These are phyloP conservation scores for Globisporangium mamillatum DNA, from an alignment of 352 stramenopile species.

Conservation along the genomic window DNA sequence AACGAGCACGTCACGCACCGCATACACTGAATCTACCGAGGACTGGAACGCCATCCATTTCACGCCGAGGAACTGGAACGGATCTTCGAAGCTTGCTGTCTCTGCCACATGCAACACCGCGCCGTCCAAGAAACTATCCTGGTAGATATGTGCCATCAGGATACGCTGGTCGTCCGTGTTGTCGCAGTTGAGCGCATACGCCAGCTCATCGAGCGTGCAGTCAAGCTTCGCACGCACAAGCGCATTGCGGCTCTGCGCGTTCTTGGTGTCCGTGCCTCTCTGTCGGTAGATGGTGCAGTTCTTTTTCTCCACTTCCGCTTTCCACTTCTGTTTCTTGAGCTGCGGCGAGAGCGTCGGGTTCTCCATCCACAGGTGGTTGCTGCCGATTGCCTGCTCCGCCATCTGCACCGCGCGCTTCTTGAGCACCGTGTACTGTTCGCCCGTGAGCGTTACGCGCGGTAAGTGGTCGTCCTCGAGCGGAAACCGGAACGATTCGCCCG, in stretches of 20 bases:
- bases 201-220: conserved; percentile 64
- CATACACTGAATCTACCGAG: conserved; percentile 65
- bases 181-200: conserved; percentile 59
- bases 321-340: conserved; percentile 64
- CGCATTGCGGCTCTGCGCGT: conserved; percentile 39
- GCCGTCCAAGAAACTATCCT: conserved; percentile 70
- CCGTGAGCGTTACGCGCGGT: conserved; percentile 34
- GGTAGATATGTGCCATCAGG: conserved; percentile 62
- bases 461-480: conserved; percentile 62
- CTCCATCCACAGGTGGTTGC: conserved; percentile 57
- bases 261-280: conserved; percentile 35
- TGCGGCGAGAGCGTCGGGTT: conserved; percentile 56
- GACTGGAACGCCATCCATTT: conserved; percentile 78
- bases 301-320: conserved; percentile 66
- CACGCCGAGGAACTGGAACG: conserved; percentile 69
- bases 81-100: conserved; percentile 38
- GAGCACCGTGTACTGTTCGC: conserved; percentile 28
- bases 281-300: conserved; percentile 69
- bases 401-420: conserved; percentile 30
- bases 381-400: conserved; percentile 43
- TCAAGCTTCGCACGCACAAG: conserved; percentile 68
- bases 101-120: conserved; percentile 69
- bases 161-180: conserved; percentile 62
- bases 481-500: conserved; percentile 68
- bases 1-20: conserved; percentile 56